Evolutionary conservation across 768 basidiomycete genomes (phyloP), one percentile per base, ranked within the genome.

Genomic region (Auricularia auricula-judae): DNA sequence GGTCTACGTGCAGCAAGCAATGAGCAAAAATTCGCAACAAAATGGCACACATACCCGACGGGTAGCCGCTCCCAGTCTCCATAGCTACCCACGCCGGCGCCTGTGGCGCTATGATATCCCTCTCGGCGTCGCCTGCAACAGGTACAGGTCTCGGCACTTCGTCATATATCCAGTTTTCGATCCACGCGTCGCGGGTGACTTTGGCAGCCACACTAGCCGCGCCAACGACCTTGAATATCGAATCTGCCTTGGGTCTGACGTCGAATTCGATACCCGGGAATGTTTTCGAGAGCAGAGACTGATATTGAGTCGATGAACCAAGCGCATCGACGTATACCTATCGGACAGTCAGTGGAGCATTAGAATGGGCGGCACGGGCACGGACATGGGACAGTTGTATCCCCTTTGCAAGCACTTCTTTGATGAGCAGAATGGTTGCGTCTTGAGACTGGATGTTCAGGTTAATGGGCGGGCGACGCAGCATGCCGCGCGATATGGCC

Each of bases 191-290:
- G 64, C 96, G 81, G 0, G 95, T 98, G 34, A 96, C 94, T 76
- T 99, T 99, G 2, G 97, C 97, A 2, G 93, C 93, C n/a, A 98
- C 92, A 72, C 91, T 93, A 1, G 96, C 97, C 4, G 97, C 97
- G 23, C 93, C 89, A 65, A 99, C 97, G 66, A 99, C 95, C 71
- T 94, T 97, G 81, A 85, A 99, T 66, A 91, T 86, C n/a, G 87
- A 86, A 71, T 99, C 97, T 16, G 97, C 97, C 75, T 99, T 98
- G 34, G 86, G 84, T 10, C 86, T 83, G 29, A 99, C 97, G 0
- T 91, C 94, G 72, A 99, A 95, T 47, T 78, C 76, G 67, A 98
- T 89, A 5, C 84, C 86, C 0, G 92, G 91, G 74, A 98, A 99
- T 36, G 86, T 71, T 5, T 81, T 80, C 12, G 89, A 87, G 2